These are phyloP conservation scores for Lanmaoa pseudosensibilis DNA, from an alignment of 768 basidiomycete species.

Conservation along the genomic window DNA sequence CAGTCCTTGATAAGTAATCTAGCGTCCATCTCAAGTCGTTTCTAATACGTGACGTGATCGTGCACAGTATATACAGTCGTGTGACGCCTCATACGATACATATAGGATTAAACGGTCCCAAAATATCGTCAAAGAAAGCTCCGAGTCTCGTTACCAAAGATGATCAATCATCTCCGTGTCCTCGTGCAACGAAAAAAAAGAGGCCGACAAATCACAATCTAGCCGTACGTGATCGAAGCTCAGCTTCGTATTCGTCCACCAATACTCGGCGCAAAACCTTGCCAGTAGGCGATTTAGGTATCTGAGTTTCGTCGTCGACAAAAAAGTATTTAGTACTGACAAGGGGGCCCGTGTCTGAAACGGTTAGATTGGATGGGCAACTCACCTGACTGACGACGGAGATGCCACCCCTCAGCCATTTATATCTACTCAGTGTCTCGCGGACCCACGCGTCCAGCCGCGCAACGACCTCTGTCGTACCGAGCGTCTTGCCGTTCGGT, in stretches of 20 bases:
- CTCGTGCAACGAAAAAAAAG: no score
- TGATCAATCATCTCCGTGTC: background rate
- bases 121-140: background rate
- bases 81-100: background rate
- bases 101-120: background rate
- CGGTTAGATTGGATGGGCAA: background rate
- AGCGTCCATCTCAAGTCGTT: no score
- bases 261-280: slow-evolving; percentile 65
- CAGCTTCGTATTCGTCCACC: slow-evolving; percentile 55
- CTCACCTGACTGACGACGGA: slow-evolving; percentile 62
- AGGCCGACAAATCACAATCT: slow-evolving; percentile 21
- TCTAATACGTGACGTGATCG: no score
- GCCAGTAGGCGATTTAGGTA: slow-evolving; percentile 74
- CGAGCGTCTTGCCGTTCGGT: slow-evolving; percentile 48
- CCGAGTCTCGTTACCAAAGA: background rate
- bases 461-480: slow-evolving; percentile 40
- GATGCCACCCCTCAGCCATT: slow-evolving; percentile 75
- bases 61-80: background rate
- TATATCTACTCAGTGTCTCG: slow-evolving; percentile 67
- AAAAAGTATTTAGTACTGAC: no score
- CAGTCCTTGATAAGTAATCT: no score
- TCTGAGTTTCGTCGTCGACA: slow-evolving; percentile 31
- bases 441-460: slow-evolving; percentile 62
- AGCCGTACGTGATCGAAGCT: slow-evolving; percentile 17
- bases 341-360: no score